A percentile compares a stretch with the other conserved stretches of the same genome.
These are phyloP conservation scores for Apiospora arundinis DNA, from an alignment of 2,329 filamentous ascomycete species.

Conservation along the genomic window DNA sequence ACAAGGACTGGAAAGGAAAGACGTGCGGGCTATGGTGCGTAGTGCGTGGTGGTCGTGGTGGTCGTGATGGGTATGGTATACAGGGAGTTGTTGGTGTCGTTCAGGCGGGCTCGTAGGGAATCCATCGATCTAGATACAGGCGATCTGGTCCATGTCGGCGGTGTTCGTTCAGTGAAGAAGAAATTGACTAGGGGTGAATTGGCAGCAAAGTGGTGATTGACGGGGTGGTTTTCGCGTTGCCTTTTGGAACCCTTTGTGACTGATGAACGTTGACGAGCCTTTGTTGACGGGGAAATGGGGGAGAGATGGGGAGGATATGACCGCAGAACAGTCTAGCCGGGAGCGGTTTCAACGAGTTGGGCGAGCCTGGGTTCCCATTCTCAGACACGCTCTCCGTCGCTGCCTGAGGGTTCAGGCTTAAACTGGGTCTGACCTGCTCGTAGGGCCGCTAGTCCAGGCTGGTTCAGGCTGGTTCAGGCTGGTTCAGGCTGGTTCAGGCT, in stretches of 20 bases:
- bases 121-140: slow-evolving; percentile 9
- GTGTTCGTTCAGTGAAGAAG: slow-evolving; percentile 15
- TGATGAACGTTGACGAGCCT: slow-evolving; percentile 11
- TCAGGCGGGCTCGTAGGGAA: slow-evolving; percentile 6
- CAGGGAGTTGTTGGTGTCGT: slow-evolving; percentile 6
- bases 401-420: slow-evolving; percentile 12
- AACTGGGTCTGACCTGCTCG: neutral
- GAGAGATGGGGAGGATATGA: neutral
- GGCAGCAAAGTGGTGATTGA: neutral
- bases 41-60: slow-evolving; percentile 12
- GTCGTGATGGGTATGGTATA: slow-evolving; percentile 17
- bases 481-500: no score
- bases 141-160: slow-evolving; percentile 10
- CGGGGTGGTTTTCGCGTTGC: neutral
- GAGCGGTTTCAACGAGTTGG: slow-evolving; percentile 13
- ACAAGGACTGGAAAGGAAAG: slow-evolving; percentile 5
- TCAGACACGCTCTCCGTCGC: neutral
- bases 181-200: slow-evolving; percentile 9
- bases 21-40: neutral
- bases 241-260: slow-evolving; percentile 12
- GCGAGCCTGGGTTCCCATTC: slow-evolving; percentile 11
- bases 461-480: no score
- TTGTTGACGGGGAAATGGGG: slow-evolving; percentile 15
- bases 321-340: slow-evolving; percentile 6
- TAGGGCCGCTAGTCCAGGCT: neutral